Conservation (phyloP, 768 basidiomycete genomes). For the Omphalotus guepiniiformis region DNA sequence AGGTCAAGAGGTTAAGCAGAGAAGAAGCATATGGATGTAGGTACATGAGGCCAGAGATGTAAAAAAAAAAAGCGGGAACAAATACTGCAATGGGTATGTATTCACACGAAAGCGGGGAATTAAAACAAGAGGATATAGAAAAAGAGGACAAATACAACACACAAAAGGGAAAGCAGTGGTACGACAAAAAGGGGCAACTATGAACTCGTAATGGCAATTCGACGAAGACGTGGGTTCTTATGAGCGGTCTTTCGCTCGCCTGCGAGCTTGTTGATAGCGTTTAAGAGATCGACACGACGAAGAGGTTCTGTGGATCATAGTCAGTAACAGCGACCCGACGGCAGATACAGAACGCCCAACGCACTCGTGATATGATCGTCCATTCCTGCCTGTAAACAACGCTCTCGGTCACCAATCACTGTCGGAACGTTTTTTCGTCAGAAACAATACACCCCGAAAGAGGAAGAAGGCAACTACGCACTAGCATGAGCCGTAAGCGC, state of each 20-base stretch:
- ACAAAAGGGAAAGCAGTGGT: too few relatives aligned
- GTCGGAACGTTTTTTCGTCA: constrained; percentile 14
- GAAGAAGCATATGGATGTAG: too few relatives aligned
- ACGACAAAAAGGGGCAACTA: too few relatives aligned
- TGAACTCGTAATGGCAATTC: too few relatives aligned
- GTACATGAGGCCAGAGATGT: too few relatives aligned
- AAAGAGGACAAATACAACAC: too few relatives aligned
- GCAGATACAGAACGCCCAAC: background rate
- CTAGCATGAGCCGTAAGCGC: constrained; percentile 97
- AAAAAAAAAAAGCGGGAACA: too few relatives aligned
- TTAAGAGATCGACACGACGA: constrained; percentile 72
- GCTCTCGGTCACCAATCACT: constrained; percentile 89
- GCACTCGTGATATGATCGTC: constrained; percentile 33
- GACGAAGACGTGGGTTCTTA: constrained; percentile 29
- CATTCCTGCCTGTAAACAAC: constrained; percentile 76
- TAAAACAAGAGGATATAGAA: too few relatives aligned
- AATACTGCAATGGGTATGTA: too few relatives aligned
- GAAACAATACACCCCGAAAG: background rate
- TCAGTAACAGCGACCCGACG: constrained; percentile 23
- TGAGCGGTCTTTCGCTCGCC: constrained; percentile 50
- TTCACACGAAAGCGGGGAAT: too few relatives aligned
- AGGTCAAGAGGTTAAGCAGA: too few relatives aligned
- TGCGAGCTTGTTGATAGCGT: constrained; percentile 78
- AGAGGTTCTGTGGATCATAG: constrained; percentile 80
- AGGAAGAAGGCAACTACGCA: constrained; percentile 37